phyloP scores from a whole-genome alignment of 2,329 filamentous ascomycete genomes.

The Colletotrichum sublineola region DNA sequence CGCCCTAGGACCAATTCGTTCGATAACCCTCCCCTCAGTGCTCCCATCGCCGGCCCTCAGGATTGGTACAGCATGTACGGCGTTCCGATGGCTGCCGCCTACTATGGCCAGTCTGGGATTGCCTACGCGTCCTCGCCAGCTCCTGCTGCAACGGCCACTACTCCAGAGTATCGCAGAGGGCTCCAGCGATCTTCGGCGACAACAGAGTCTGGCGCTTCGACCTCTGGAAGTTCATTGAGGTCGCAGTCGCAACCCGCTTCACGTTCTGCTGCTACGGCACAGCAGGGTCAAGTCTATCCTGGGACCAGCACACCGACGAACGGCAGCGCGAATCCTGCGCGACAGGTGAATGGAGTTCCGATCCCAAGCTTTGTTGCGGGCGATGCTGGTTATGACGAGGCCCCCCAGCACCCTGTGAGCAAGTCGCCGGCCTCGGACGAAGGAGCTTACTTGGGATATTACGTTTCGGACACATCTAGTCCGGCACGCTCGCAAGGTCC shows the following conservation, averaged over 20 bases:
- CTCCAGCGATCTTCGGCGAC: conserved; percentile 66
- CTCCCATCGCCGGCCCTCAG: conserved; percentile 62
- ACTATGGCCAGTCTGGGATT: conserved; percentile 64
- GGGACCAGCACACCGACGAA: conserved; percentile 31
- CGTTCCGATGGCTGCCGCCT: conserved; percentile 55
- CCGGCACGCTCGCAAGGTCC: conserved; percentile 46
- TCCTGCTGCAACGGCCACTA: conserved; percentile 51
- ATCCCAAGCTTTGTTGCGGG: conserved; percentile 70
- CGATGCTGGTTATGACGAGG: conserved; percentile 64
- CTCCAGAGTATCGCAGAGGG: conserved; percentile 68
- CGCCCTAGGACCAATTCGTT: conserved; percentile 74
- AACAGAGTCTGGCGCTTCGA: conserved; percentile 61
- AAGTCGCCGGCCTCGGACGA: conserved; percentile 65
- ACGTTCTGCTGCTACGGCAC: conserved; percentile 50
- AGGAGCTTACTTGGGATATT: conserved; percentile 56
- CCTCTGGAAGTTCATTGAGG: conserved; percentile 68
- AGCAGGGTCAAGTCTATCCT: conserved; percentile 37
- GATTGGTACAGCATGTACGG: conserved; percentile 68
- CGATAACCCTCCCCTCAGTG: conserved; percentile 71
- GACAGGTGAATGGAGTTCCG: conserved; percentile 62
- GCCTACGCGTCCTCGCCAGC: conserved; percentile 71
- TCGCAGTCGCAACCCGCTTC: conserved; percentile 77
- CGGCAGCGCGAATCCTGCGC: conserved; percentile 44
- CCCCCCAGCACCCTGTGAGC: conserved; percentile 54
- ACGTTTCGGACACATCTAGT: conserved; percentile 51